Evolutionary conservation across 345 rosid genomes (phyloP).

Genomic region (Mercurialis annua): DNA sequence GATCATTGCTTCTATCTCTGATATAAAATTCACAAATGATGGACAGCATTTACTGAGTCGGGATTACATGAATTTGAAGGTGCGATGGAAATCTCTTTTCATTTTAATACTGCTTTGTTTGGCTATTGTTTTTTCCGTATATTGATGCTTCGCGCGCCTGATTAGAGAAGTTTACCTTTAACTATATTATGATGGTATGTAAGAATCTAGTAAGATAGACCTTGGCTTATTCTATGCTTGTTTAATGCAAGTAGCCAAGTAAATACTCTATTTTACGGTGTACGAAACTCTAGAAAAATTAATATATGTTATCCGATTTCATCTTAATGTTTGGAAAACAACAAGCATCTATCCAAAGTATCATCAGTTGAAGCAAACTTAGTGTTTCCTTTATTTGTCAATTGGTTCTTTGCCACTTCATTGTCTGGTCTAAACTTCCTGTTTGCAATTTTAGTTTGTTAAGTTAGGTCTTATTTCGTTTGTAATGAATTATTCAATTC

Average conservation of each 20-base stretch:
- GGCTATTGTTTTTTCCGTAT: not conserved
- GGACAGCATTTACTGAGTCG: conserved; percentile 58
- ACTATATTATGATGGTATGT: conserved; percentile 2
- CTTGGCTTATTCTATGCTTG: not conserved
- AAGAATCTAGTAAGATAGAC: not conserved
- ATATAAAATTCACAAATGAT: conserved; percentile 52
- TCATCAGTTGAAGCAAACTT: not conserved
- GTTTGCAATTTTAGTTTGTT: not conserved
- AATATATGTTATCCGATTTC: not conserved
- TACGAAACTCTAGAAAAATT: not conserved
- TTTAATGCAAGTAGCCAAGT: not conserved
- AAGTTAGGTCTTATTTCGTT: not conserved
- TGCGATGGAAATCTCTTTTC: conserved; percentile 14
- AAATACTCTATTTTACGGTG: not conserved
- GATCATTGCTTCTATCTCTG: conserved; percentile 57
- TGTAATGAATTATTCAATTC: not conserved
- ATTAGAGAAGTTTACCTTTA: not conserved
- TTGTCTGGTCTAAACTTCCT: not conserved
- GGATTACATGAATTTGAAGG: conserved; percentile 68
- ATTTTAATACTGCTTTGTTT: conserved; percentile 10
- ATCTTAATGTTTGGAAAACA: not conserved
- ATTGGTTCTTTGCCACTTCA: not conserved
- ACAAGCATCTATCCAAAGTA: not conserved
- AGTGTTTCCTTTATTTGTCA: not conserved
- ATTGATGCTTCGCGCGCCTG: conserved; percentile 4